Conservation (phyloP, 805 yeast genomes). For the Wickerhamomyces chambardii region DNA sequence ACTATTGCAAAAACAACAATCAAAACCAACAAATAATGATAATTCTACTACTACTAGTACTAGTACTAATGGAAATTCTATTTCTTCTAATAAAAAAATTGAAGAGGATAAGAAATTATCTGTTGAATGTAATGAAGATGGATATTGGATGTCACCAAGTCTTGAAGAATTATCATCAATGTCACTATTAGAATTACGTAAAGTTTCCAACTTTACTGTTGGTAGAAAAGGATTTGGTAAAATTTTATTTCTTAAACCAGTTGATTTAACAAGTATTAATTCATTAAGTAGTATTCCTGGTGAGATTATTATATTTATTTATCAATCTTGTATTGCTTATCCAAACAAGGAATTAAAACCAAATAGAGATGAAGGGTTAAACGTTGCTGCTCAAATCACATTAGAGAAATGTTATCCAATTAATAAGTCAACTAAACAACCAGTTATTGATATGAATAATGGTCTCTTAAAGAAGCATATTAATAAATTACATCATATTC, state of each 20-base stretch:
- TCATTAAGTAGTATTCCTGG: slow-evolving; percentile 58
- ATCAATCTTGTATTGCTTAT: slow-evolving; percentile 57
- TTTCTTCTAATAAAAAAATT: no score
- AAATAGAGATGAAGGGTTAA: slow-evolving; percentile 72
- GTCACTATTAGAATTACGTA: slow-evolving; percentile 54
- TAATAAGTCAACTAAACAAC: slow-evolving; percentile 60
- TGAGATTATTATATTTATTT: slow-evolving; percentile 49
- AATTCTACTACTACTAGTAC: no score
- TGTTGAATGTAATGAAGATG: slow-evolving; percentile 40
- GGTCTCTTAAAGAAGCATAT: slow-evolving; percentile 64
- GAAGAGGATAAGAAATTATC: no score
- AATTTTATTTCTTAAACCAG: slow-evolving; percentile 70
- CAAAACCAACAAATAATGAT: no score
- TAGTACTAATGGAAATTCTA: no score
- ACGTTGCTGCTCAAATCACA: slow-evolving; percentile 64
- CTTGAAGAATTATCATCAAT: slow-evolving; percentile 48
- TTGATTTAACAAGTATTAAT: slow-evolving; percentile 67
- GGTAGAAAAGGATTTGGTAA: slow-evolving; percentile 73
- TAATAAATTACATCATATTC: slow-evolving; percentile 49
- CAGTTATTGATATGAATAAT: slow-evolving; percentile 71
- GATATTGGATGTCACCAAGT: slow-evolving; percentile 85
- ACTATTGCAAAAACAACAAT: no score
- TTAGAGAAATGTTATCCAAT: slow-evolving; percentile 76
- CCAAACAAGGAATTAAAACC: slow-evolving; percentile 61
- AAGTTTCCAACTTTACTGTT: slow-evolving; percentile 55